Evolutionary conservation across 495 filamentous ascomycete species (phyloP).

Genomic region (Podospora sp.): DNA sequence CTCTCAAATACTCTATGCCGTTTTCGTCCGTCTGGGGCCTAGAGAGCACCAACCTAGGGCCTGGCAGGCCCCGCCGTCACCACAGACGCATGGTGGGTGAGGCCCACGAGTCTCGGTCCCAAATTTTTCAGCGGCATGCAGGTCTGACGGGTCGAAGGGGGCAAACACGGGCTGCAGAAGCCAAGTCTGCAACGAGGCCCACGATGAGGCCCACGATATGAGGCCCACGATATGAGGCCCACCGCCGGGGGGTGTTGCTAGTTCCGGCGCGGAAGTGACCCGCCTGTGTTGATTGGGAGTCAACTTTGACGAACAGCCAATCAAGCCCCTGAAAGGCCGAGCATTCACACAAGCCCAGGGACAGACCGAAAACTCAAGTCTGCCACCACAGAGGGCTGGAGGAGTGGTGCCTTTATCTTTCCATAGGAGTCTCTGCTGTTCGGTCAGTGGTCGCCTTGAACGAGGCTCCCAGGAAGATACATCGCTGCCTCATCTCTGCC

Average conservation of each 20-base stretch:
- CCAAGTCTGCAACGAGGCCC: not conserved
- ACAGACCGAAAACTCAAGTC: no score
- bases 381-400: no score
- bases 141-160: not conserved
- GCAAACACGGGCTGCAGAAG: not conserved
- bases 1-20: conserved; percentile 3
- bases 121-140: not conserved
- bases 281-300: not conserved
- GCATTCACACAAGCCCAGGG: no score
- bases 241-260: not conserved
- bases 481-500: no score
- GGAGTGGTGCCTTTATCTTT: no score
- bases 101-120: no score
- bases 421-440: no score
- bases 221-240: conserved; percentile 1
- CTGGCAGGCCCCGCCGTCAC: no score
- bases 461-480: no score
- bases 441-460: no score
- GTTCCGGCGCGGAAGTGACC: not conserved
- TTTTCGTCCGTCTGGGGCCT: not conserved
- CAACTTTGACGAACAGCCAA: not conserved
- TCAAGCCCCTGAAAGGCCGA: not conserved
- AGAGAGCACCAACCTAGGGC: not conserved
- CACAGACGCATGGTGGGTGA: no score
- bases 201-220: not conserved